Evolutionary conservation across 495 filamentous ascomycete genomes (phyloP).

Genomic region (Aspergillus saccharolyticus): DNA sequence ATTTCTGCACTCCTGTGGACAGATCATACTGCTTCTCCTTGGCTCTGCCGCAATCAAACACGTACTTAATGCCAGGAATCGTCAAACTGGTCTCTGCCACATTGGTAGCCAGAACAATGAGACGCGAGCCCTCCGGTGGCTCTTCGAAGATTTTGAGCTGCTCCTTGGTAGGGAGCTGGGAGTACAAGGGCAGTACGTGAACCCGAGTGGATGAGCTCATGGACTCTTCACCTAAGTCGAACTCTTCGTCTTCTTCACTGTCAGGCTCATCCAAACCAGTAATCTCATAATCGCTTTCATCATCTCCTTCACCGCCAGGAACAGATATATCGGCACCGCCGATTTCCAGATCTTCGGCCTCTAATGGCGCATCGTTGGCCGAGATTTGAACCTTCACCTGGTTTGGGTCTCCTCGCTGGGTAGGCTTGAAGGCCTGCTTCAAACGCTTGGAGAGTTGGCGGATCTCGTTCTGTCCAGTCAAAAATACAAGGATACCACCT

Average conservation of each 20-base stretch:
- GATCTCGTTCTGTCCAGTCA: conserved; percentile 94
- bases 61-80: conserved; percentile 92
- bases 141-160: conserved; percentile 91
- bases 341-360: conserved; percentile 84
- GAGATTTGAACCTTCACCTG: conserved; percentile 66
- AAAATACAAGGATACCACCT: conserved; percentile 89
- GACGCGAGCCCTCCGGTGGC: conserved; percentile 74
- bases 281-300: conserved; percentile 43
- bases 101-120: conserved; percentile 93
- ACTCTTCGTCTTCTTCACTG: conserved; percentile 56
- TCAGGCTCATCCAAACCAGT: conserved; percentile 46
- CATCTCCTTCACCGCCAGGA: conserved; percentile 24
- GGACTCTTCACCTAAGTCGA: conserved; percentile 55
- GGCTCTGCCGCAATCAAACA: conserved; percentile 87
- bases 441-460: conserved; percentile 68
- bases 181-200: conserved; percentile 88
- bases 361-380: conserved; percentile 71
- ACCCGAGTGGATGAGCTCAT: conserved; percentile 64
- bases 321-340: conserved; percentile 51
- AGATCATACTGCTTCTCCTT: conserved; percentile 88
- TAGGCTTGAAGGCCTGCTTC: conserved; percentile 63
- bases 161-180: conserved; percentile 86
- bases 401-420: conserved; percentile 45
- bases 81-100: conserved; percentile 96
- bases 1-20: conserved; percentile 86